These are phyloP conservation scores for Schoenoplectus triqueter DNA, from an alignment of 202 grass and related monocot species.

Conservation along the genomic window DNA sequence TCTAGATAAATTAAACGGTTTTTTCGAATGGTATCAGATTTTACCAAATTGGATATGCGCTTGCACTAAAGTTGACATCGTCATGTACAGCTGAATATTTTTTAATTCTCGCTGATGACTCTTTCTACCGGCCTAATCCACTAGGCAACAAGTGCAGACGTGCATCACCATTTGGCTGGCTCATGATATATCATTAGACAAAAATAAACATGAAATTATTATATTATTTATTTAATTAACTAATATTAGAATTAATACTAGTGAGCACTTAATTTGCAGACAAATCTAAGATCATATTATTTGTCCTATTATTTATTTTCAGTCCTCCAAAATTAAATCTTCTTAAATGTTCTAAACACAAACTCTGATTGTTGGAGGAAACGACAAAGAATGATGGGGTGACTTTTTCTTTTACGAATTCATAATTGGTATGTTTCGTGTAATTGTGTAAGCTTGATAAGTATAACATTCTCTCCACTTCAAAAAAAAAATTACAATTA, in stretches of 20 bases:
- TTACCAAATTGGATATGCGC: not conserved
- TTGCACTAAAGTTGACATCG: not conserved
- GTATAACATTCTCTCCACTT: not conserved
- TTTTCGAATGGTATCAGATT: too few relatives aligned
- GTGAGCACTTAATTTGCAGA: not conserved
- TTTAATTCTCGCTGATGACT: not conserved
- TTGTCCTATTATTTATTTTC: not conserved
- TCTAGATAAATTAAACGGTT: too few relatives aligned
- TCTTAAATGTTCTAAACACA: not conserved
- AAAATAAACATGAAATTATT: not conserved
- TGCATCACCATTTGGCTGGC: not conserved
- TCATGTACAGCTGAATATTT: not conserved
- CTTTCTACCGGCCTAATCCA: not conserved
- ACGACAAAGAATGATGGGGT: not conserved
- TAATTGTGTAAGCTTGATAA: too few relatives aligned
- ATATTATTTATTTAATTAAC: not conserved
- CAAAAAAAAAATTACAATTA: not conserved
- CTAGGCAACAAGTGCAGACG: not conserved
- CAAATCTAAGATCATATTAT: not conserved
- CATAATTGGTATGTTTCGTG: not conserved
- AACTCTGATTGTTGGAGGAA: not conserved
- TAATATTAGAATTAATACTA: not conserved
- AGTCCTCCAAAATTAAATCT: not conserved
- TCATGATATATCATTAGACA: not conserved
- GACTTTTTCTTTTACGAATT: not conserved